Evolutionary conservation across 2,329 filamentous ascomycete species (phyloP).

Genomic region (Monosporascus cannonballus): DNA sequence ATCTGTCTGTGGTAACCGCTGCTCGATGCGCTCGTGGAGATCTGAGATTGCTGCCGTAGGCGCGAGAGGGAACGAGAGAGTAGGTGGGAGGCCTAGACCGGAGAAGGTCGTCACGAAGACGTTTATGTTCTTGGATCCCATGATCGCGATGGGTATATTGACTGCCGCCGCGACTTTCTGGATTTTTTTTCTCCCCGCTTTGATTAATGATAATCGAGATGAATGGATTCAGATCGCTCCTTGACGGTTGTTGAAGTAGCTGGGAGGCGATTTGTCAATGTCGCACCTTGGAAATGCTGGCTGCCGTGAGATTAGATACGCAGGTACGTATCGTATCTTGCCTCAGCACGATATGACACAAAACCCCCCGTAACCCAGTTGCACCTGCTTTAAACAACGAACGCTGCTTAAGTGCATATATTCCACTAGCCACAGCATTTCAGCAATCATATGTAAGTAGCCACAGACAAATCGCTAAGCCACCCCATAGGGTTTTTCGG

Average conservation of each 20-base stretch:
- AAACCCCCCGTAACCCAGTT: background rate
- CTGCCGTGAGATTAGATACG: background rate
- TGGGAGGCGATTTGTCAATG: background rate
- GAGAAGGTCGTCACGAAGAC: slow-evolving; percentile 80
- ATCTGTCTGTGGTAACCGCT: slow-evolving; percentile 51
- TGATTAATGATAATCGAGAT: no score
- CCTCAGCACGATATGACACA: background rate
- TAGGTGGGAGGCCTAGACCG: slow-evolving; percentile 77
- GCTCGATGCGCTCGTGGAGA: slow-evolving; percentile 57
- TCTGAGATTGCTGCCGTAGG: slow-evolving; percentile 59
- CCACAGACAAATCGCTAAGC: background rate
- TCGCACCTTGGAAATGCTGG: background rate
- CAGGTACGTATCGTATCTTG: background rate
- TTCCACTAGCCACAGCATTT: background rate
- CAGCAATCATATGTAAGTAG: background rate
- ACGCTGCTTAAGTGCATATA: background rate
- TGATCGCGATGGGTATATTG: slow-evolving; percentile 25
- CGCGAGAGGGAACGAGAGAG: slow-evolving; percentile 68
- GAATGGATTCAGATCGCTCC: background rate
- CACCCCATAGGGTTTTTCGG: slow-evolving; percentile 1
- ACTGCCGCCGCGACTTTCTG: no score
- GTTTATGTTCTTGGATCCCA: slow-evolving; percentile 61
- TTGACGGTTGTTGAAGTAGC: background rate
- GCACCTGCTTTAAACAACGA: background rate
- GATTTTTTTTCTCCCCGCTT: no score